phyloP scores from a whole-genome alignment of 306 rosid species.

The Comarum palustre region DNA sequence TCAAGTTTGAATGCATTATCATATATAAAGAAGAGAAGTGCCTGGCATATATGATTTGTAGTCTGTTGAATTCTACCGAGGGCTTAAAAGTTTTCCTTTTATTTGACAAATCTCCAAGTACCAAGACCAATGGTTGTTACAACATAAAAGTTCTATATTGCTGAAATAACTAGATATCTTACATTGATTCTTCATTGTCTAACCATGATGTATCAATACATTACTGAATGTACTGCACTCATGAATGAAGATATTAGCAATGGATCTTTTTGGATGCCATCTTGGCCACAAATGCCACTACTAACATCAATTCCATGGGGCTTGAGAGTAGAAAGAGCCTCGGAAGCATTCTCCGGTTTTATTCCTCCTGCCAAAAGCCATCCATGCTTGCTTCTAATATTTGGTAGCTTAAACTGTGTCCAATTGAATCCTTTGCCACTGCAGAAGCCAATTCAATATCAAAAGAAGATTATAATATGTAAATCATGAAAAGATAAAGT shows the following conservation, averaged over 20 bases:
- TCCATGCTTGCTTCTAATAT: conserved; percentile 72
- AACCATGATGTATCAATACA: conserved; percentile 23
- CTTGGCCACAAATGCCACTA: conserved; percentile 79
- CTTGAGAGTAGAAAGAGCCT: conserved; percentile 60
- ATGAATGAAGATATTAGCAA: conserved; percentile 54
- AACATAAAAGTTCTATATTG: background rate
- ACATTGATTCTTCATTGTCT: background rate
- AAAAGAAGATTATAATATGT: conserved; percentile 5
- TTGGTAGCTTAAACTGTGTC: conserved; percentile 64
- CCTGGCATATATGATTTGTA: background rate
- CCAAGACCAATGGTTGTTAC: background rate
- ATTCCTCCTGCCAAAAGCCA: conserved; percentile 97
- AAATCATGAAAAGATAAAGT: background rate
- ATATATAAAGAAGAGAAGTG: background rate
- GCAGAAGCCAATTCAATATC: conserved; percentile 27
- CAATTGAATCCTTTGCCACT: conserved; percentile 81
- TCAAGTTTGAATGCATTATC: background rate
- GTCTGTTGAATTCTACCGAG: background rate
- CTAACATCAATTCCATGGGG: conserved; percentile 88
- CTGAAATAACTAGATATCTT: background rate
- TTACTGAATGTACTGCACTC: conserved; percentile 45
- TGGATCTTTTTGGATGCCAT: conserved; percentile 74
- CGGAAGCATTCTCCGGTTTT: conserved; percentile 59
- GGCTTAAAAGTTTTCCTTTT: background rate
- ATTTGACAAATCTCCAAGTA: background rate